Conservation (phyloP, 1,284 basidiomycete species). For the Ceraceosorus bombacis region DNA sequence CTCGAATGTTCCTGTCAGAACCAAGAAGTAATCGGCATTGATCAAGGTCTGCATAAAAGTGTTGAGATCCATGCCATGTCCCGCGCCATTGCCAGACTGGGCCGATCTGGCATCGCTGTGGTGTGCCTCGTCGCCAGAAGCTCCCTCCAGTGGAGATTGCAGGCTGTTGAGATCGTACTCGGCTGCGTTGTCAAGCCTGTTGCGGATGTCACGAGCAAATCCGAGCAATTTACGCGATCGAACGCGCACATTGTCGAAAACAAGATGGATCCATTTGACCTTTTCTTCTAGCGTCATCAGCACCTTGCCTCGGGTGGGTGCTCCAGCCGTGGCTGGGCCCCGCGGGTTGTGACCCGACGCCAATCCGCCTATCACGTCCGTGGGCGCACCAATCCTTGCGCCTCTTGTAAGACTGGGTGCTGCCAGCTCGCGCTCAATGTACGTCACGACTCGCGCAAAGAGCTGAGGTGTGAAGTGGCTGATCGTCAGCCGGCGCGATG, state of each 20-base stretch:
- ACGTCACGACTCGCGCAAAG: slow-evolving; percentile 69
- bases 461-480: slow-evolving; percentile 14
- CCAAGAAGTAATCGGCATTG: slow-evolving; percentile 83
- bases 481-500: too few species aligned
- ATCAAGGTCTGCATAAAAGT: slow-evolving; percentile 72
- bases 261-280: slow-evolving; percentile 81
- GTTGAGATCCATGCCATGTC: slow-evolving; percentile 56
- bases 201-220: slow-evolving; percentile 57
- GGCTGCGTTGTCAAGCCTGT: slow-evolving; percentile 87
- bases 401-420: slow-evolving; percentile 55
- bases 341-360: neutral
- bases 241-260: slow-evolving; percentile 84
- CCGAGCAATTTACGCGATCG: slow-evolving; percentile 89
- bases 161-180: slow-evolving; percentile 76
- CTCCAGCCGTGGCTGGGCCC: slow-evolving; percentile 21
- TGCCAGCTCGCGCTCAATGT: slow-evolving; percentile 86
- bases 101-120: neutral
- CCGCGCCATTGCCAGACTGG: neutral
- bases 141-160: slow-evolving; percentile 20
- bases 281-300: slow-evolving; percentile 73
- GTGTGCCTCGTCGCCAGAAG: neutral
- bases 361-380: neutral
- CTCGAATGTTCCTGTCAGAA: slow-evolving; percentile 83
- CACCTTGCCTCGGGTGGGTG: slow-evolving; percentile 23
- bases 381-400: slow-evolving; percentile 10